These are phyloP conservation scores for Candida pseudoviswanathii DNA, from an alignment of 1,139 yeast genomes.

Conservation along the genomic window DNA sequence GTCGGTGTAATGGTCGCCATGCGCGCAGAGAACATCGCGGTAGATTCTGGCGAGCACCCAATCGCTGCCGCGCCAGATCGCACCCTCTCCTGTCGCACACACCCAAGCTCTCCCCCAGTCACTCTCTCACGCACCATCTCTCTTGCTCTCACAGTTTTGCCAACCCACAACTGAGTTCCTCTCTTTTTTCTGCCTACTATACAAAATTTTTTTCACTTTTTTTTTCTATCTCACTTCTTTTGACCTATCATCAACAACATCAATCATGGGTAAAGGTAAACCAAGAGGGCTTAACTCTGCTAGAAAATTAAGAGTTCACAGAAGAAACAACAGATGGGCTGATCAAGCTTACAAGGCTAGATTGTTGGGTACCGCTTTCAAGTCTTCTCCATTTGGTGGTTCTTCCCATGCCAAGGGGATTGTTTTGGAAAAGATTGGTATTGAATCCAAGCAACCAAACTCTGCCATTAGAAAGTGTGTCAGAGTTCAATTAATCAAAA, in stretches of 20 bases:
- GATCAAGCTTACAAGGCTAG: conserved; percentile 97
- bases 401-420: conserved; percentile 99
- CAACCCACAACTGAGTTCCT: no score
- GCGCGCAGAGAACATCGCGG: no score
- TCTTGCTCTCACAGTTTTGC: neutral
- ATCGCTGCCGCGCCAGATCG: no score
- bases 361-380: conserved; percentile 99
- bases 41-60: no score
- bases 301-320: conserved; percentile 99
- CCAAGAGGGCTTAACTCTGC: conserved; percentile 99
- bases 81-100: neutral
- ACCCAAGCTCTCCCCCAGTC: neutral
- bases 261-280: conserved; percentile 81
- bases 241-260: conserved; percentile 7
- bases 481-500: conserved; percentile 99
- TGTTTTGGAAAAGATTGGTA: conserved; percentile 98
- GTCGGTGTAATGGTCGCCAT: no score
- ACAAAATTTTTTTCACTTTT: conserved; percentile 8
- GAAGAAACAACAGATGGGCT: conserved; percentile 99
- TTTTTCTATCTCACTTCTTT: conserved; percentile 1
- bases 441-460: conserved; percentile 99
- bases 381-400: conserved; percentile 99
- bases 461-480: conserved; percentile 99
- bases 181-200: conserved; percentile 2
- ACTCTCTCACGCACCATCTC: neutral